Evolutionary conservation across 768 basidiomycete genomes (phyloP).

Genomic region (Tricholoma bakamatsutake): DNA sequence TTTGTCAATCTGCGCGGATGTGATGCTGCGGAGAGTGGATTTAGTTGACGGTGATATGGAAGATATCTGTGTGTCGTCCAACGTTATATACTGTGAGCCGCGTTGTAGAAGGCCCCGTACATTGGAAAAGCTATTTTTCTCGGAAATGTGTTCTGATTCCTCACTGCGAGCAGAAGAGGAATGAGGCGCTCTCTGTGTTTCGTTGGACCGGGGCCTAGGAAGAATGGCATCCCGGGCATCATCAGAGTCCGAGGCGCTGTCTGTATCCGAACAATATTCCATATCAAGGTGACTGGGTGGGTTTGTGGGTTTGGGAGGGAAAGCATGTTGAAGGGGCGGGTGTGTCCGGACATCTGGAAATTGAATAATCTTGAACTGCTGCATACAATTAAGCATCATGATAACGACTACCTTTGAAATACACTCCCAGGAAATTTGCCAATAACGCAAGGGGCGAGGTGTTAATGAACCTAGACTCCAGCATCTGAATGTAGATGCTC

Average conservation of each 20-base stretch:
- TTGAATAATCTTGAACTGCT: neutral
- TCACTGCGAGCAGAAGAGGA: conserved; percentile 12
- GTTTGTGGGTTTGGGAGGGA: conserved; percentile 37
- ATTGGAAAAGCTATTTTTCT: conserved; percentile 30
- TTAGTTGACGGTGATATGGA: conserved; percentile 37
- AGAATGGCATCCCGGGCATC: conserved; percentile 31
- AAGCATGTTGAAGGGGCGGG: conserved; percentile 53
- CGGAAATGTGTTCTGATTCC: conserved; percentile 12
- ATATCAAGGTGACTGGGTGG: neutral
- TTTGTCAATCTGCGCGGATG: conserved; percentile 4
- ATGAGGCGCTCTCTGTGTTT: conserved; percentile 13
- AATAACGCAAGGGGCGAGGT: conserved; percentile 56
- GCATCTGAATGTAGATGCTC: conserved; percentile 62
- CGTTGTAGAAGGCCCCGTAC: conserved; percentile 30
- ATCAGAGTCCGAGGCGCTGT: conserved; percentile 25
- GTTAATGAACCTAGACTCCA: conserved; percentile 65
- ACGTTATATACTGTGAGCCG: conserved; percentile 38
- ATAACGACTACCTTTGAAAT: conserved; percentile 51
- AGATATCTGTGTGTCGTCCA: conserved; percentile 39
- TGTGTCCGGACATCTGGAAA: conserved; percentile 58
- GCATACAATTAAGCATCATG: neutral
- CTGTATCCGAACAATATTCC: conserved; percentile 9
- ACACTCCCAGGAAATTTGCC: conserved; percentile 46
- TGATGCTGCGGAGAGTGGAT: conserved; percentile 18
- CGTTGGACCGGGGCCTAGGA: conserved; percentile 19